phyloP scores from a whole-genome alignment of 495 filamentous ascomycete species.

The Penicillium coprophilum region DNA sequence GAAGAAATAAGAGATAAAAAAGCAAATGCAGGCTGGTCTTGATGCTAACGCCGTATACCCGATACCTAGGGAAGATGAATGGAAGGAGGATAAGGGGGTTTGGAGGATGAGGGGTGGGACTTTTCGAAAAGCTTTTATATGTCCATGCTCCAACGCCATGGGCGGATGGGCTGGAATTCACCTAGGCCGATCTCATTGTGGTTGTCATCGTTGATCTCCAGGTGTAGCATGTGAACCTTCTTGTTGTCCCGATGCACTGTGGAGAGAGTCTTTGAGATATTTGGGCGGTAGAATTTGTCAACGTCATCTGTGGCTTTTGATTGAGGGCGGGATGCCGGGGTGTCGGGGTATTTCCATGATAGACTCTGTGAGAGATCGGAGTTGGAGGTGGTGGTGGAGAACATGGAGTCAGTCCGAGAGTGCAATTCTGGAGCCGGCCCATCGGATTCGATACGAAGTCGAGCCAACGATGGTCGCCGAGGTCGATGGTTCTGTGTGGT shows the following conservation, averaged over 20 bases:
- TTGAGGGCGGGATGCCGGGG: slow-evolving; percentile 40
- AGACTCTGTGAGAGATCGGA: slow-evolving; percentile 33
- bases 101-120: neutral
- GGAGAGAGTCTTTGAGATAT: slow-evolving; percentile 39
- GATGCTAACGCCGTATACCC: slow-evolving; percentile 6
- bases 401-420: slow-evolving; percentile 40
- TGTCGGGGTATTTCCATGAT: slow-evolving; percentile 41
- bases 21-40: slow-evolving; percentile 11
- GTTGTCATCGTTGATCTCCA: slow-evolving; percentile 43
- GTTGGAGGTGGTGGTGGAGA: slow-evolving; percentile 31
- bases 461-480: slow-evolving; percentile 26
- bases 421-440: slow-evolving; percentile 30
- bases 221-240: slow-evolving; percentile 41
- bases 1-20: neutral
- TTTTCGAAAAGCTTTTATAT: slow-evolving; percentile 27
- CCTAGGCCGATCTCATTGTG: slow-evolving; percentile 39
- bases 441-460: slow-evolving; percentile 24
- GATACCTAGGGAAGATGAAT: neutral
- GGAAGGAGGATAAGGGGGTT: neutral
- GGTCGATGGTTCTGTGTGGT: slow-evolving; percentile 16
- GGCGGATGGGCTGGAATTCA: slow-evolving; percentile 42
- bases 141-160: slow-evolving; percentile 53
- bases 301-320: slow-evolving; percentile 43
- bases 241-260: slow-evolving; percentile 35
- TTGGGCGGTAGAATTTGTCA: slow-evolving; percentile 29